A percentile compares a stretch with the other conserved stretches of the same genome.
Evolutionary conservation across 2,329 filamentous ascomycete species (phyloP).

Genomic region (Huntiella moniliformis): DNA sequence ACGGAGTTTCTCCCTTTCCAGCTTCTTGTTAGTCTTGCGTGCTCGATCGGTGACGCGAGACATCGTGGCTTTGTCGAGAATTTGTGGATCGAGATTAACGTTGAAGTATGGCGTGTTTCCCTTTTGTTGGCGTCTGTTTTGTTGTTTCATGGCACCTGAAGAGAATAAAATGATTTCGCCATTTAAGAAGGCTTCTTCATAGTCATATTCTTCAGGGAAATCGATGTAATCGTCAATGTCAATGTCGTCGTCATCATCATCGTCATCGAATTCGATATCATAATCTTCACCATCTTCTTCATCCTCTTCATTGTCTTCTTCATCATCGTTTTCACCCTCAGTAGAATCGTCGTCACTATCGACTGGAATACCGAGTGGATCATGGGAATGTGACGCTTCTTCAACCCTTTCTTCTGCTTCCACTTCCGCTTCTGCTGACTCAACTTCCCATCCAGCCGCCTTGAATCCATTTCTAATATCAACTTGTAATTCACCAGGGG

Average conservation of each 20-base stretch:
- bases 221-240: not conserved
- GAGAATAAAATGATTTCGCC: conserved; percentile 7
- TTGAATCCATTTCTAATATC: no score
- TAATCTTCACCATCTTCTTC: not conserved
- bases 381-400: not conserved
- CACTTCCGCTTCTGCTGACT: no score
- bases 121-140: not conserved
- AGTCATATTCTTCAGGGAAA: not conserved
- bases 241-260: not conserved
- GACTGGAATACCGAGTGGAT: not conserved
- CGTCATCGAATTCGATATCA: not conserved
- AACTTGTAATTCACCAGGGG: no score
- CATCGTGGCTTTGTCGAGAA: conserved; percentile 38
- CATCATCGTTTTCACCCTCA: not conserved
- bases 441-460: no score
- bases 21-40: conserved; percentile 53
- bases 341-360: not conserved
- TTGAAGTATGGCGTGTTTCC: conserved; percentile 5
- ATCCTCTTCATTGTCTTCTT: not conserved
- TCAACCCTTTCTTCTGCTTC: no score
- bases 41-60: conserved; percentile 49
- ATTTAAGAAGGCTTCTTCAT: conserved; percentile 4
- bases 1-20: conserved; percentile 49
- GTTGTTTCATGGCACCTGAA: conserved; percentile 1
- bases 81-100: conserved; percentile 42